phyloP scores from a whole-genome alignment of 495 filamentous ascomycete species.

The Ascobolus immersus region DNA sequence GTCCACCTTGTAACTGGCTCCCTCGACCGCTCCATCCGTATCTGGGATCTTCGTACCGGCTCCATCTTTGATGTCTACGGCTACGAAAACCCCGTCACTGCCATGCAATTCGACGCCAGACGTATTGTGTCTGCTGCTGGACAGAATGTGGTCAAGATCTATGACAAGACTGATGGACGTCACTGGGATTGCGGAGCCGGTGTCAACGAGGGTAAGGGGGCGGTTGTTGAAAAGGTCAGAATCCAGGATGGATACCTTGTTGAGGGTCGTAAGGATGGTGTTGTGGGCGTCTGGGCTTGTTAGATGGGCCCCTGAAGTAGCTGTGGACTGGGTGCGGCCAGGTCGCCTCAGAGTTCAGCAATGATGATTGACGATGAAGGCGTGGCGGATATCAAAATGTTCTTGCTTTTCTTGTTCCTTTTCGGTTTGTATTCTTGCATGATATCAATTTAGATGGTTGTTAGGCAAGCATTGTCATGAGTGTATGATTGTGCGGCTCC shows the following conservation, averaged over 20 bases:
- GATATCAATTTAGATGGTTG: no score
- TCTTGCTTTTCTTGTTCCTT: no score
- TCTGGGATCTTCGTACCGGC: constrained; percentile 94
- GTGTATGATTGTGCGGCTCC: no score
- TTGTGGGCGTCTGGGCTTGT: constrained; percentile 81
- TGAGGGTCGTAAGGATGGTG: constrained; percentile 69
- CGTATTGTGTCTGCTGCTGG: constrained; percentile 78
- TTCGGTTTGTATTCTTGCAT: no score
- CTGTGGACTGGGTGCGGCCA: no score
- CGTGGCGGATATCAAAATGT: no score
- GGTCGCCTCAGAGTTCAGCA: no score
- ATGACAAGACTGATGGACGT: constrained; percentile 83
- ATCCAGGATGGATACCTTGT: constrained; percentile 86
- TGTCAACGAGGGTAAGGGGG: constrained; percentile 26
- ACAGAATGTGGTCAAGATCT: constrained; percentile 84
- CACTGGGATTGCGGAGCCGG: constrained; percentile 90
- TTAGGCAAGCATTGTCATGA: no score
- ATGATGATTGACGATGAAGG: no score
- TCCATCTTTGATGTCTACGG: constrained; percentile 91
- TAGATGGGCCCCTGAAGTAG: constrained; percentile 17
- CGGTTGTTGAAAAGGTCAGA: constrained; percentile 63
- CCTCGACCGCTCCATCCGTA: constrained; percentile 82
- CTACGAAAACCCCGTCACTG: constrained; percentile 76
- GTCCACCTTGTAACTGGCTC: constrained; percentile 86
- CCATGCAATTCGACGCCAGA: constrained; percentile 90